Base-by-base conservation (phyloP, 164 flowering plant species). In the Macadamia integrifolia region DNA sequence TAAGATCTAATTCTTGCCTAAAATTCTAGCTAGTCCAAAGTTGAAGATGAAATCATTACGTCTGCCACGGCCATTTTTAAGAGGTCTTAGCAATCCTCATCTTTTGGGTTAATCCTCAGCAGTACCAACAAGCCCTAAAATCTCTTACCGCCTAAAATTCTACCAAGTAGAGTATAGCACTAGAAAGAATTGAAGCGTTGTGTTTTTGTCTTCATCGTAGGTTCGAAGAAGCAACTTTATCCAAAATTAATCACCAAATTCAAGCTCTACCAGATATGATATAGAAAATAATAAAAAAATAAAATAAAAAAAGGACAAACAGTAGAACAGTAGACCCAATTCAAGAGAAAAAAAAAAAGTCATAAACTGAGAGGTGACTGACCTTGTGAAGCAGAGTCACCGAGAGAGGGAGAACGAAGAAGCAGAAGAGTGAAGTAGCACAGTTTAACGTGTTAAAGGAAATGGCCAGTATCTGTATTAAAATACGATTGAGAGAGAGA, bases 341-440 rank as follows among this genome's bases (percentile, higher is more conserved):
- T 60, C 31, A 44, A 49, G 46, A 44, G 1, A 44, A 14, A 9
- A 35, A 48, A 8, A 35, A 7, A 53, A 13, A 69, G 17, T 23
- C 48, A 52, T 13, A 9, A 43, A 17, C 23, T 31, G 9, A 8
- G 40, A 31, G 31, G 3, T 61, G 14, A 17, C 53, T 61, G 44
- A 61, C n/a, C 65, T 31, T n/a, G 28, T 23, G 11, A 1, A 35
- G 35, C 1, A 13, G 28, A 35, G 40, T 35, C 40, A 2, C 3
- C 3, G 49, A 29, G 66, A 69, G 72, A 44, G 66, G 28, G 60
- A 52, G 61, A 17, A 23, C 23, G 23, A 23, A 23, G 23, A 40
- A 55, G n/a, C n/a, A n/a, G 65, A 59, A 35, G 18, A 48, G 18
- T 9, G 3, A 28, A 28, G 62, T 29, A 30, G 5, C 1, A 53